Evolutionary conservation across 106 monocot species (phyloP).

Genomic region (Acanthochlamys bracteata): DNA sequence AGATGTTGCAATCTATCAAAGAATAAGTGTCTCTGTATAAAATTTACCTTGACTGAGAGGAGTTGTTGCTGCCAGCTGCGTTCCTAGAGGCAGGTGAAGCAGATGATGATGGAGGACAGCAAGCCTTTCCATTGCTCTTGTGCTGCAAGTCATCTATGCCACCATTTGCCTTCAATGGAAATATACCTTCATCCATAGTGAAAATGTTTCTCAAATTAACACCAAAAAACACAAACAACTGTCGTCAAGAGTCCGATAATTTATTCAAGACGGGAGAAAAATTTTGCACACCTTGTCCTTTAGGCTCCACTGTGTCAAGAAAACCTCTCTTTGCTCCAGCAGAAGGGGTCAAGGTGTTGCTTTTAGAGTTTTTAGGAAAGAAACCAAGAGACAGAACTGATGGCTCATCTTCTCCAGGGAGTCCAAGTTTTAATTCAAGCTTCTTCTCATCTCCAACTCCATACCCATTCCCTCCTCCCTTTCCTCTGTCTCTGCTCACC

Average conservation of each 20-base stretch:
- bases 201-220: neutral
- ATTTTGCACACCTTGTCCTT: slow-evolving; percentile 8
- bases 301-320: slow-evolving; percentile 15
- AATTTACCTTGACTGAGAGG: slow-evolving; percentile 34
- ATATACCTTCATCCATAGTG: slow-evolving; percentile 8
- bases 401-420: slow-evolving; percentile 34
- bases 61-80: slow-evolving; percentile 20
- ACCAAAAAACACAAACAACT: neutral
- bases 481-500: slow-evolving; percentile 14
- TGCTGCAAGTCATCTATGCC: slow-evolving; percentile 15
- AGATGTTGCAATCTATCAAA: too few species aligned
- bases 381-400: slow-evolving; percentile 21
- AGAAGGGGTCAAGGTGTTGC: slow-evolving; percentile 8
- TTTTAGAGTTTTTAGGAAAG: slow-evolving; percentile 21
- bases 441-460: slow-evolving; percentile 36
- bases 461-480: slow-evolving; percentile 6
- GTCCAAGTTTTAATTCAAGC: slow-evolving; percentile 75
- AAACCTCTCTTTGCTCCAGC: slow-evolving; percentile 34
- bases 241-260: too few species aligned
- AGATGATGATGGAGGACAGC: slow-evolving; percentile 6
- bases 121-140: slow-evolving; percentile 19
- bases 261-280: too few species aligned
- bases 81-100: slow-evolving; percentile 13
- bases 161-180: slow-evolving; percentile 15
- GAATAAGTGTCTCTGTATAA: neutral